Evolutionary conservation across 176 grass and related monocot species (phyloP).

Genomic region (Puccinellia tenuiflora): DNA sequence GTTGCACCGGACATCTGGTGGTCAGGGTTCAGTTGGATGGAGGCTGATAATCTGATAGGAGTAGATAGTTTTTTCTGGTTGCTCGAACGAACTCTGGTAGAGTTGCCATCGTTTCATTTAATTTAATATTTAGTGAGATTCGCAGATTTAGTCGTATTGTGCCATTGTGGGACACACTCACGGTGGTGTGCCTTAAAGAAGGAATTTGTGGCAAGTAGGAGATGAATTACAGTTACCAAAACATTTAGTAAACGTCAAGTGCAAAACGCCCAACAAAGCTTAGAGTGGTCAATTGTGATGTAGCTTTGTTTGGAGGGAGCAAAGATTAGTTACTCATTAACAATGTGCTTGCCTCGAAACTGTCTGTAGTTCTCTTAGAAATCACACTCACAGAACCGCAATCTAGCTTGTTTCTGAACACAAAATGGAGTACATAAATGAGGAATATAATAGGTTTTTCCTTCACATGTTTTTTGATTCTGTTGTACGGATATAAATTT

Average conservation of each 20-base stretch:
- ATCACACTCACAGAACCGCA: background rate
- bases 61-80: background rate
- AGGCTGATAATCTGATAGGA: background rate
- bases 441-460: too few species aligned
- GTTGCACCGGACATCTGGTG: background rate
- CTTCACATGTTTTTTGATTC: too few species aligned
- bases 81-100: background rate
- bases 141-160: too few species aligned
- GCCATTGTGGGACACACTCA: too few species aligned
- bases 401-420: too few species aligned
- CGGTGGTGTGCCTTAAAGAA: too few species aligned
- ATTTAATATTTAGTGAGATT: background rate
- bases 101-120: background rate
- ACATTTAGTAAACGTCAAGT: background rate
- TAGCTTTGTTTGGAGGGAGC: background rate
- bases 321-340: background rate
- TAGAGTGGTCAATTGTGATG: background rate
- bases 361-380: background rate
- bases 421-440: too few species aligned
- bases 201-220: background rate
- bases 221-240: background rate
- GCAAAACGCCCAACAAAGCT: background rate
- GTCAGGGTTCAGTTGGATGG: background rate
- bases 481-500: too few species aligned
- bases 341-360: background rate